Percentiles rank a stretch among this genome's conserved stretches.
These are phyloP conservation scores for Radiomyces spectabilis DNA, from an alignment of 192 early-diverging fungal species.

Conservation along the genomic window DNA sequence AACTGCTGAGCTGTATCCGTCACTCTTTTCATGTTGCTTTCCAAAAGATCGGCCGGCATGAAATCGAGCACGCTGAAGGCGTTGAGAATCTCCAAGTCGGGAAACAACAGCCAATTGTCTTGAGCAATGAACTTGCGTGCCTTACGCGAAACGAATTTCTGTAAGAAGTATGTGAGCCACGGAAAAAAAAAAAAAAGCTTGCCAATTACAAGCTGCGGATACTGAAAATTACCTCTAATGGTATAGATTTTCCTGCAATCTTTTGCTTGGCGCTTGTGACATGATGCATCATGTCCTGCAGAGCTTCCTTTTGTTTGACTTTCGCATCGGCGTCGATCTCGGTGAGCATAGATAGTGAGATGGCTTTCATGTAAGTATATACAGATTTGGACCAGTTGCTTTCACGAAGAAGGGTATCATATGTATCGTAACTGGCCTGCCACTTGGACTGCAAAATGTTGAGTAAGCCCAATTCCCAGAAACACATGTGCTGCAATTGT, in stretches of 20 bases:
- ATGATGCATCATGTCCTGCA: conserved; percentile 53
- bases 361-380: conserved; percentile 67
- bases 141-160: conserved; percentile 82
- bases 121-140: conserved; percentile 65
- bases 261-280: conserved; percentile 64
- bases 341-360: conserved; percentile 42
- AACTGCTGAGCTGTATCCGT: conserved; percentile 34
- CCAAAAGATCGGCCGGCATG: conserved; percentile 46
- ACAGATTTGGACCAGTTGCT: conserved; percentile 82
- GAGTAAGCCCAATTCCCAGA: conserved; percentile 73
- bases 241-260: conserved; percentile 80
- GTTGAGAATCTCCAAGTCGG: conserved; percentile 70
- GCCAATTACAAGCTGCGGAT: neutral
- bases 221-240: conserved; percentile 57
- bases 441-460: conserved; percentile 57
- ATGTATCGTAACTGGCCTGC: conserved; percentile 49
- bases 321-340: neutral
- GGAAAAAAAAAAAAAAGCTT: conserved; percentile 1
- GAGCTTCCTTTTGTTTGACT: too few species aligned
- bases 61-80: conserved; percentile 68
- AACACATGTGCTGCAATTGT: conserved; percentile 72
- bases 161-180: neutral
- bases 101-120: conserved; percentile 59
- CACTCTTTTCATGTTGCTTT: conserved; percentile 33
- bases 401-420: conserved; percentile 60